Percentiles rank a stretch among this genome's conserved stretches.
These are phyloP conservation scores for Lactifluus rugatus DNA, from an alignment of 768 basidiomycete species.

Conservation along the genomic window DNA sequence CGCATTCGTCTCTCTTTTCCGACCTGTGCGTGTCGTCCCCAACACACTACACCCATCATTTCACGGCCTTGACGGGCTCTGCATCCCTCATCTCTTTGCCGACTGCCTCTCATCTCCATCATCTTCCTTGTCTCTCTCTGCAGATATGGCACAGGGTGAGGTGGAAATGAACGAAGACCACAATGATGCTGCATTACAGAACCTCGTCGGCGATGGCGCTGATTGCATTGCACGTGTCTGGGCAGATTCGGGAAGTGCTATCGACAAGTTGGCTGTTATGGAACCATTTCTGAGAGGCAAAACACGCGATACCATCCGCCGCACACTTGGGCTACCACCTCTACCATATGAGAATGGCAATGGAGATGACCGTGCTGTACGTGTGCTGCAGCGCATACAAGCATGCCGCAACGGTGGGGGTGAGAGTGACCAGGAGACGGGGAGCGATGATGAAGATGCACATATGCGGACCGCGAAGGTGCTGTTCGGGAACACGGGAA, in stretches of 20 bases:
- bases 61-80: constrained; percentile 59
- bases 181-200: constrained; percentile 48
- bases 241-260: constrained; percentile 41
- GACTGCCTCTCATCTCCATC: constrained; percentile 36
- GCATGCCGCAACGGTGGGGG: not conserved
- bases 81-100: constrained; percentile 59
- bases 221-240: constrained; percentile 40
- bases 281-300: constrained; percentile 33
- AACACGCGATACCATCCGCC: constrained; percentile 27
- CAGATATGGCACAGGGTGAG: not conserved
- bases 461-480: constrained; percentile 9
- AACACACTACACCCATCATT: constrained; percentile 56
- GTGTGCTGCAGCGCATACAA: constrained; percentile 3
- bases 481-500: constrained; percentile 6
- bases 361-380: not conserved
- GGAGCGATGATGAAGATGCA: constrained; percentile 8
- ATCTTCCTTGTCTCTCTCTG: not conserved
- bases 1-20: constrained; percentile 71
- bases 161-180: constrained; percentile 18
- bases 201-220: constrained; percentile 48
- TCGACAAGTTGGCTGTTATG: constrained; percentile 37
- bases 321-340: not conserved
- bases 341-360: not conserved
- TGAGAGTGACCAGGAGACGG: constrained; percentile 13
- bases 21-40: constrained; percentile 65